These are phyloP conservation scores for Lactarius akahatsu DNA, from an alignment of 768 basidiomycete species.

Conservation along the genomic window DNA sequence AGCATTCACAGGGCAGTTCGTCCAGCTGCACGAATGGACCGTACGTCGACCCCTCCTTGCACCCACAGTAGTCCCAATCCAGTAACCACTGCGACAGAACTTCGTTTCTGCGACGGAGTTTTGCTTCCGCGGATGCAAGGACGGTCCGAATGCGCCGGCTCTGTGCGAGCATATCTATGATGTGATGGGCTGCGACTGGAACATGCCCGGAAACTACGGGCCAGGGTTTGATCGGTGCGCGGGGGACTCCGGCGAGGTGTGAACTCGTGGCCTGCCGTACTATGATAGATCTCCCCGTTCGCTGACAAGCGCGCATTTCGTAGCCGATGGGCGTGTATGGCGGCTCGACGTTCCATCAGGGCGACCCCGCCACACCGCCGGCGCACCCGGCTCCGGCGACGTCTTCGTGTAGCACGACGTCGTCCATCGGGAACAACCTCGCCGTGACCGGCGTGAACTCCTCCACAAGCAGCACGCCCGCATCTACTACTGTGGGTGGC, in stretches of 20 bases:
- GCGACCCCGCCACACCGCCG: slow-evolving; percentile 52
- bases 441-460: slow-evolving; percentile 11
- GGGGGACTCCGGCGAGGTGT: slow-evolving; percentile 51
- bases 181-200: slow-evolving; percentile 58
- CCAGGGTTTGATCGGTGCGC: slow-evolving; percentile 45
- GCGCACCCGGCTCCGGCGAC: slow-evolving; percentile 58
- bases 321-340: slow-evolving; percentile 70
- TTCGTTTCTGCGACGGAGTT: slow-evolving; percentile 60
- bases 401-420: slow-evolving; percentile 54
- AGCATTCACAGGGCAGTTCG: slow-evolving; percentile 52
- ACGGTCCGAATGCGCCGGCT: slow-evolving; percentile 46
- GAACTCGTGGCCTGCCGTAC: no score
- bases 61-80: not conserved
- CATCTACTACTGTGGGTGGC: not conserved
- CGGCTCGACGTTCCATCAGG: slow-evolving; percentile 65
- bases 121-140: slow-evolving; percentile 71
- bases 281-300: no score
- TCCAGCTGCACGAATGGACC: slow-evolving; percentile 74
- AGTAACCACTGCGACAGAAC: slow-evolving; percentile 44
- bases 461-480: not conserved
- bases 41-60: slow-evolving; percentile 36
- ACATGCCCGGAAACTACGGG: slow-evolving; percentile 53
- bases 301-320: not conserved
- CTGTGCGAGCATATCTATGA: slow-evolving; percentile 64
- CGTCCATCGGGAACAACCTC: slow-evolving; percentile 51